Conservation (phyloP, 495 filamentous ascomycete species). For the Baudoinia panamericana region DNA sequence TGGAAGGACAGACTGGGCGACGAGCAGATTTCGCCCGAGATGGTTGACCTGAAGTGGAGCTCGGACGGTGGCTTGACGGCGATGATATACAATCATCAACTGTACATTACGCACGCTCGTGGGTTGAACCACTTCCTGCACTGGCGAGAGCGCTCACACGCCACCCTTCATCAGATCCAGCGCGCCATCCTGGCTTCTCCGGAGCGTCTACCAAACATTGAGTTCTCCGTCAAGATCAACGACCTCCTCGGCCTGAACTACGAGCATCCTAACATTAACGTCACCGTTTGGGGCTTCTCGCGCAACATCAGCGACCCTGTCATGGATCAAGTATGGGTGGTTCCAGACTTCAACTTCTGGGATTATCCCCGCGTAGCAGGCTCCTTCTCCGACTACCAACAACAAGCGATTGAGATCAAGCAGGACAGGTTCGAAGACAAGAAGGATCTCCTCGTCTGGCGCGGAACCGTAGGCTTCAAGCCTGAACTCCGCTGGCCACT, state of each 20-base stretch:
- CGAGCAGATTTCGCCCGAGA: neutral
- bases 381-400: slow-evolving; percentile 33
- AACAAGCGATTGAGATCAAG: slow-evolving; percentile 30
- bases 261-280: slow-evolving; percentile 1
- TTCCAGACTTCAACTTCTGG: slow-evolving; percentile 75
- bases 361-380: slow-evolving; percentile 43
- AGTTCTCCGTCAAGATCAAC: slow-evolving; percentile 45
- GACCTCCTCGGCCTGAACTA: slow-evolving; percentile 36
- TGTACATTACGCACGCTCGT: slow-evolving; percentile 5
- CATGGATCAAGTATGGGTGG: slow-evolving; percentile 47
- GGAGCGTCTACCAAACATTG: slow-evolving; percentile 43
- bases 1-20: slow-evolving; percentile 2
- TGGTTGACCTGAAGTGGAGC: slow-evolving; percentile 3
- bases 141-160: slow-evolving; percentile 29
- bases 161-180: slow-evolving; percentile 30
- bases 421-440: slow-evolving; percentile 37
- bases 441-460: slow-evolving; percentile 53
- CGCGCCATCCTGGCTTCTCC: slow-evolving; percentile 35
- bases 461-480: slow-evolving; percentile 39
- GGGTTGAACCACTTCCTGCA: slow-evolving; percentile 8
- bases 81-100: slow-evolving; percentile 26
- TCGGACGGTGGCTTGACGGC: neutral
- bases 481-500: slow-evolving; percentile 33
- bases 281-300: slow-evolving; percentile 40
- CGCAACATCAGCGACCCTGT: slow-evolving; percentile 23